Evolutionary conservation across 345 rosid genomes (phyloP), one percentile per base, ranked within the genome.

Genomic region (Barbarea vulgaris): DNA sequence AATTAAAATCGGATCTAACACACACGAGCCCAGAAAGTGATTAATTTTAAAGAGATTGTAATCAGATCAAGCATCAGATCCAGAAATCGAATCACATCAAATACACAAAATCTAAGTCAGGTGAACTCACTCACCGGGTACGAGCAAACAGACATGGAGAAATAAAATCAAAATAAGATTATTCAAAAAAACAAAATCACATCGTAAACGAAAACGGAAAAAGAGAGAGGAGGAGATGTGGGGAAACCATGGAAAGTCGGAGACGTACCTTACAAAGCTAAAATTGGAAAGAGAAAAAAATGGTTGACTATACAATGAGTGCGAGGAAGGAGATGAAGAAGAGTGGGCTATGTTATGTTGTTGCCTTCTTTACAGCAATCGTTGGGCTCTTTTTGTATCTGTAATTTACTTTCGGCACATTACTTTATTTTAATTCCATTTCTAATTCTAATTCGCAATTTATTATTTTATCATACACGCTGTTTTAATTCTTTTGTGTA

Each of bases 241-340:
- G 48, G 60, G 76, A 71, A 33, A 70, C n/a, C n/a, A n/a, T n/a
- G n/a, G n/a, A n/a, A n/a, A n/a, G n/a, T n/a, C n/a, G 63, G 77
- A 71, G 73, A 70, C 76, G 47, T 57, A 70, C 77, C 75, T 71
- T 4, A 33, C 61, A 68, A 52, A 47, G 46, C 14, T 39, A 17
- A 31, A 42, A 63, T 53, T 33, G 55, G 60, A 66, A n/a, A 74
- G 66, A 74, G 58, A 11, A 4, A 39, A 48, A 27, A 61, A 44
- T 31, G 12, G 39, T 74, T 74, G 77, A 64, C 71, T 64, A 33
- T 3, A 34, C 30, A 12, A 24, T 12, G 25, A 8, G 56, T 41
- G 1, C 3, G 59, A 46, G 3, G 58, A 25, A 6, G 60, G 48
- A n/a, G 68, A 34, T 2, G 37, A 34, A 34, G 30, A 27, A 27